These are phyloP conservation scores for Epichloe hybrida DNA, from an alignment of 2,329 filamentous ascomycete species.

Conservation along the genomic window DNA sequence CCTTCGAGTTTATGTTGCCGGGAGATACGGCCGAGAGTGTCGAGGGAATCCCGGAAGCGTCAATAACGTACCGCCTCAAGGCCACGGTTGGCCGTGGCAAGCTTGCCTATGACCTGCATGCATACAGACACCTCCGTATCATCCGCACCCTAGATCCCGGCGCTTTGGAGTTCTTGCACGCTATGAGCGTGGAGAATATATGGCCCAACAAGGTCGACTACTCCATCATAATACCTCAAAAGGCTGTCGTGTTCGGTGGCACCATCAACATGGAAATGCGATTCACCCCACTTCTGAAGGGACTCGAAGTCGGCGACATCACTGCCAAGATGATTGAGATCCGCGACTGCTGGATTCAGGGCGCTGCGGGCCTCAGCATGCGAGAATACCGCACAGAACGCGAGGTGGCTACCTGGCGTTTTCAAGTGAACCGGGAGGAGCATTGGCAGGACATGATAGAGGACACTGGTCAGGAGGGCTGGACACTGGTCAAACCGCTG, in stretches of 20 bases:
- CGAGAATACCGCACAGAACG: constrained; percentile 50
- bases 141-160: constrained; percentile 65
- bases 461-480: constrained; percentile 53
- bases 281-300: constrained; percentile 79
- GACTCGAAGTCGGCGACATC: constrained; percentile 71
- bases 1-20: constrained; percentile 61
- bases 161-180: constrained; percentile 66
- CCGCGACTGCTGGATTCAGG: constrained; percentile 50
- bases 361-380: constrained; percentile 29
- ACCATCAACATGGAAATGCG: constrained; percentile 71
- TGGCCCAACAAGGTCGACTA: constrained; percentile 98
- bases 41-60: constrained; percentile 75
- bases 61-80: constrained; percentile 81
- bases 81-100: constrained; percentile 79
- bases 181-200: constrained; percentile 92
- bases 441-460: constrained; percentile 59
- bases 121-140: constrained; percentile 65
- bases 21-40: constrained; percentile 72
- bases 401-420: constrained; percentile 47
- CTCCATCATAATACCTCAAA: constrained; percentile 82
- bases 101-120: constrained; percentile 73
- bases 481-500: constrained; percentile 45
- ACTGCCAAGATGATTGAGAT: constrained; percentile 68
- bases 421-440: constrained; percentile 40
- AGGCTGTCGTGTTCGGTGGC: constrained; percentile 91